phyloP scores from a whole-genome alignment of 371 early-diverging fungal genomes.

The Apophysomyces trapeziformis region DNA sequence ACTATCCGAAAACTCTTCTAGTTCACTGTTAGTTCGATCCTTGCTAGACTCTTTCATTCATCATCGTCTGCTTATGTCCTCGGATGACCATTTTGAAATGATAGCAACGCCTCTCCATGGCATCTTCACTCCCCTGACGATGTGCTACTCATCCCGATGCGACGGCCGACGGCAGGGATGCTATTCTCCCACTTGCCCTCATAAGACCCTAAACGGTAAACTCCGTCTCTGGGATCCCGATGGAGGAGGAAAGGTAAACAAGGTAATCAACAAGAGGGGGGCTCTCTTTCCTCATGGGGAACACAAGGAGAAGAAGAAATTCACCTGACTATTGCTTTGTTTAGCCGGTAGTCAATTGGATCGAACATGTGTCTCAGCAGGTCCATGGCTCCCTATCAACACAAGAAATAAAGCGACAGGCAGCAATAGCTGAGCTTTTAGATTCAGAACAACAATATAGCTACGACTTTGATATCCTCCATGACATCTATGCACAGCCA shows the following conservation, averaged over 20 bases:
- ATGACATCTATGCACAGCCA: conserved; percentile 35
- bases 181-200: conserved; percentile 42
- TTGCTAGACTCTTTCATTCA: conserved; percentile 28
- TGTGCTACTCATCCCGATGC: conserved; percentile 41
- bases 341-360: conserved; percentile 23
- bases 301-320: neutral
- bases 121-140: conserved; percentile 32
- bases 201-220: conserved; percentile 17
- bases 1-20: conserved; percentile 23
- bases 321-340: conserved; percentile 10
- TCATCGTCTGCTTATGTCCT: conserved; percentile 6
- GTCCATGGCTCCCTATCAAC: conserved; percentile 19
- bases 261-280: neutral
- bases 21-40: conserved; percentile 11
- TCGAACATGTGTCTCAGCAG: conserved; percentile 24
- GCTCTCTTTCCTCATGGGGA: neutral
- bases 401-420: conserved; percentile 40
- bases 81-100: conserved; percentile 13
- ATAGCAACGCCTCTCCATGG: conserved; percentile 20
- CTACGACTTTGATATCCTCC: conserved; percentile 34
- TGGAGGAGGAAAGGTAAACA: conserved; percentile 5
- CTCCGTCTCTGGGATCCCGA: conserved; percentile 1
- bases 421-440: conserved; percentile 41
- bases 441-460: conserved; percentile 36
- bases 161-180: conserved; percentile 22